Percentiles rank a stretch among this genome's conserved stretches.
Evolutionary conservation across 2,329 filamentous ascomycete species (phyloP).

Genomic region (Fusarium temperatum): DNA sequence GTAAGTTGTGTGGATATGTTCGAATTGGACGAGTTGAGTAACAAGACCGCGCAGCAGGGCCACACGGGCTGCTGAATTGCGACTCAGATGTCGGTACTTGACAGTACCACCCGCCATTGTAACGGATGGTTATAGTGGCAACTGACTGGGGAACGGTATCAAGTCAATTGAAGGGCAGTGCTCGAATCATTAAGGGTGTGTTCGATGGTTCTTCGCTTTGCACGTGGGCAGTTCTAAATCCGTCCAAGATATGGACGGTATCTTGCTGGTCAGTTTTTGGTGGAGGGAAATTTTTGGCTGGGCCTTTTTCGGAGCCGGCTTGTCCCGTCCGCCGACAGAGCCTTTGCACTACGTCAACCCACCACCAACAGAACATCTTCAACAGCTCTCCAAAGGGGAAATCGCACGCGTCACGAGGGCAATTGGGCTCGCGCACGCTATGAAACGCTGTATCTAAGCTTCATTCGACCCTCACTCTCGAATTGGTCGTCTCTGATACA

Average conservation of each 20-base stretch:
- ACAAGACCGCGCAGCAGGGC: slow-evolving; percentile 95
- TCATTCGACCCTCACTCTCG: slow-evolving; percentile 20
- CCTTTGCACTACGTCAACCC: slow-evolving; percentile 43
- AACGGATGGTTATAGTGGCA: slow-evolving; percentile 19
- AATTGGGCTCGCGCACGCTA: slow-evolving; percentile 45
- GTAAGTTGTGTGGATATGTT: slow-evolving; percentile 94
- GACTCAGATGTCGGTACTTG: slow-evolving; percentile 90
- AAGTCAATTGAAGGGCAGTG: neutral
- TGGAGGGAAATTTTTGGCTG: slow-evolving; percentile 48
- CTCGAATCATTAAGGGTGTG: neutral
- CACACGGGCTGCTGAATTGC: slow-evolving; percentile 86
- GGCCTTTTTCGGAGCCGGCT: slow-evolving; percentile 42
- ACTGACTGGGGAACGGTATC: neutral
- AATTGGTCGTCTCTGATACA: slow-evolving; percentile 34
- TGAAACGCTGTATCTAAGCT: slow-evolving; percentile 44
- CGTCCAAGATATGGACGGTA: neutral
- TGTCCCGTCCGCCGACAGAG: slow-evolving; percentile 42
- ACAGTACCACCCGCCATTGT: slow-evolving; percentile 85
- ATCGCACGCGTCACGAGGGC: slow-evolving; percentile 32
- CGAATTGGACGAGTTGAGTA: slow-evolving; percentile 91
- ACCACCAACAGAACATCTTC: slow-evolving; percentile 39
- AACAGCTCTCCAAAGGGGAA: slow-evolving; percentile 22
- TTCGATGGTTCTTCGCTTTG: slow-evolving; percentile 7
- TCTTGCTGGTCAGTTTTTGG: slow-evolving; percentile 34
- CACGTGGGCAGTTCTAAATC: slow-evolving; percentile 20